Evolutionary conservation across 306 rosid genomes (phyloP).

Genomic region (Trifolium repens): DNA sequence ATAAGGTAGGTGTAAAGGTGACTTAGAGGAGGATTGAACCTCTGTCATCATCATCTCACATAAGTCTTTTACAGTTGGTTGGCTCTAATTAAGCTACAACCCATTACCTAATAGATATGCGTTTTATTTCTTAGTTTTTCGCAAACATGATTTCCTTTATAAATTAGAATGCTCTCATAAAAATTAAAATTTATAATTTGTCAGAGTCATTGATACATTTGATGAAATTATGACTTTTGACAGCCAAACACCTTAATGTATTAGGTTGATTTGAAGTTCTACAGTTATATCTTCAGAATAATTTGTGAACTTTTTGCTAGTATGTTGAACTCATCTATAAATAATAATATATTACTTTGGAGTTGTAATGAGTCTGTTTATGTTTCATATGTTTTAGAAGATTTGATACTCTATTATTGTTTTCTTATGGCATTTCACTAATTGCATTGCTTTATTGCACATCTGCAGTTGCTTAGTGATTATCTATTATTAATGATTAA

Average conservation of each 20-base stretch:
- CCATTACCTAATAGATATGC: background rate
- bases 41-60: background rate
- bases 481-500: background rate
- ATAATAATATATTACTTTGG: background rate
- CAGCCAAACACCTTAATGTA: background rate
- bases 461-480: constrained; percentile 18
- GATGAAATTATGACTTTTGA: too few relatives aligned
- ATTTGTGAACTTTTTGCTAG: background rate
- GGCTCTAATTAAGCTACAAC: background rate
- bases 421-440: constrained; percentile 12
- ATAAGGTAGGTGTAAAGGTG: background rate
- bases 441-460: constrained; percentile 15
- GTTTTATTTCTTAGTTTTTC: background rate
- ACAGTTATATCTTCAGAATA: background rate
- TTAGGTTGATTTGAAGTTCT: background rate
- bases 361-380: background rate
- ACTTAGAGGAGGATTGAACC: background rate
- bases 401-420: constrained; percentile 9
- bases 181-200: too few relatives aligned
- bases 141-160: background rate
- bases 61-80: background rate
- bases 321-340: background rate
- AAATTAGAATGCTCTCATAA: too few relatives aligned
- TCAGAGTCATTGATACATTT: too few relatives aligned
- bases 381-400: constrained; percentile 9